Percentiles rank a stretch among this genome's conserved stretches.
Evolutionary conservation across 129 eudicot genomes (phyloP).

Genomic region (Heracleum sosnowskyi): DNA sequence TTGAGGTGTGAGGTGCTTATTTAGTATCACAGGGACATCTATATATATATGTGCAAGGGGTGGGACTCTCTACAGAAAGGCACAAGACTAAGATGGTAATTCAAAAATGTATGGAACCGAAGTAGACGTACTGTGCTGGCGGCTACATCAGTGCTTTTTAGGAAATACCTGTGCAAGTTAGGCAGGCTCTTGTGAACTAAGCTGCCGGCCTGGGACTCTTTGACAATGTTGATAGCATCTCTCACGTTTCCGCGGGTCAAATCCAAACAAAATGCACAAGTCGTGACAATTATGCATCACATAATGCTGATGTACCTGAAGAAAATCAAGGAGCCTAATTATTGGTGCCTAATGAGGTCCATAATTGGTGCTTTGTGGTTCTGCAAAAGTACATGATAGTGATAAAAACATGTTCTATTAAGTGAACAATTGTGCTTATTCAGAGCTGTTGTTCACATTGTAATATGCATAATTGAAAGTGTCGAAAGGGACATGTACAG

Average conservation of each 20-base stretch:
- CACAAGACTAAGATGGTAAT: conserved; percentile 9
- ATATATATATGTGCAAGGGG: background rate
- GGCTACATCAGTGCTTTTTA: background rate
- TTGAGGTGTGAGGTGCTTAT: conserved; percentile 22
- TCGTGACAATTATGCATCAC: background rate
- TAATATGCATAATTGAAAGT: background rate
- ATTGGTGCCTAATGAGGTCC: background rate
- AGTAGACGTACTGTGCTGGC: background rate
- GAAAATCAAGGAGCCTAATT: background rate
- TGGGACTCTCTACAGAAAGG: background rate
- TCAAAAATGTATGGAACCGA: conserved; percentile 12
- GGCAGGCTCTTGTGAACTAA: conserved; percentile 39
- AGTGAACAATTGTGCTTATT: background rate
- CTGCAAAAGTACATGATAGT: background rate
- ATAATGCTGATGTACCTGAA: background rate
- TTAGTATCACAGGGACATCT: conserved; percentile 12
- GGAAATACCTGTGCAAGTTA: conserved; percentile 30
- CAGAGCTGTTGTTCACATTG: background rate
- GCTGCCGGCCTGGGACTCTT: conserved; percentile 24
- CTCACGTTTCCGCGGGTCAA: background rate
- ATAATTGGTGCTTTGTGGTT: background rate
- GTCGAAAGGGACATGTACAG: background rate
- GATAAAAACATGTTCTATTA: background rate
- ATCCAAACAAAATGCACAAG: background rate
- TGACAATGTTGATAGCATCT: background rate